phyloP scores from a whole-genome alignment of 2,329 filamentous ascomycete genomes.

The Phialophora macrospora region DNA sequence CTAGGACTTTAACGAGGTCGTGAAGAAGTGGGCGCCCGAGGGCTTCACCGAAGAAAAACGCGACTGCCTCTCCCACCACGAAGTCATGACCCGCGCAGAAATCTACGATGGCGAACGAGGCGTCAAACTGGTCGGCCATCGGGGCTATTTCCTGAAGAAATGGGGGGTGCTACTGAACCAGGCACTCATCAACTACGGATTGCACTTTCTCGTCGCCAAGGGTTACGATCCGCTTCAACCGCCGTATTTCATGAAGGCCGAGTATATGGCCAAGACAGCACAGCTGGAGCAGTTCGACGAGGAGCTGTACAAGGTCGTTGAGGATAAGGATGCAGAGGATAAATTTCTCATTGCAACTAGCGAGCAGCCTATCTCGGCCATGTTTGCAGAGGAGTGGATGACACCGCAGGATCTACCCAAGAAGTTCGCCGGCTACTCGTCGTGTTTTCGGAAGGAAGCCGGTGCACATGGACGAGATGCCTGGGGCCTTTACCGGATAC shows the following conservation, averaged over 20 bases:
- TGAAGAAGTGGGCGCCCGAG: constrained; percentile 80
- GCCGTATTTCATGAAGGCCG: constrained; percentile 91
- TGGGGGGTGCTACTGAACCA: constrained; percentile 92
- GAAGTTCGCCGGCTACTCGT: constrained; percentile 90
- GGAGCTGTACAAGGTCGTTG: constrained; percentile 92
- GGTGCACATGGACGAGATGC: constrained; percentile 90
- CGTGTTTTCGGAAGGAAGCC: constrained; percentile 94
- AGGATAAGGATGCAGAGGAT: constrained; percentile 84
- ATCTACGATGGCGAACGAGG: constrained; percentile 93
- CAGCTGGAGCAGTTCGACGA: constrained; percentile 98
- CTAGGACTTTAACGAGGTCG: constrained; percentile 75
- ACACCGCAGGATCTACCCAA: constrained; percentile 82
- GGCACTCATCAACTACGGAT: constrained; percentile 91
- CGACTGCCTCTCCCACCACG: constrained; percentile 85
- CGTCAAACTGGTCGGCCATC: constrained; percentile 90
- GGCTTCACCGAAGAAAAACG: constrained; percentile 75
- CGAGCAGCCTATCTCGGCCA: constrained; percentile 91
- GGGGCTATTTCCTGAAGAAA: constrained; percentile 88
- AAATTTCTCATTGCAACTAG: constrained; percentile 84
- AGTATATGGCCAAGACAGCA: constrained; percentile 97
- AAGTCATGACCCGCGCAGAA: constrained; percentile 84
- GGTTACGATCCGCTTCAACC: constrained; percentile 84
- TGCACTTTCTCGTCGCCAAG: constrained; percentile 81
- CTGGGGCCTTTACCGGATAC: constrained; percentile 97
- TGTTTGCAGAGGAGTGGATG: constrained; percentile 94